phyloP scores from a whole-genome alignment of 2,329 filamentous ascomycete genomes.

The Trichophyton equinum region DNA sequence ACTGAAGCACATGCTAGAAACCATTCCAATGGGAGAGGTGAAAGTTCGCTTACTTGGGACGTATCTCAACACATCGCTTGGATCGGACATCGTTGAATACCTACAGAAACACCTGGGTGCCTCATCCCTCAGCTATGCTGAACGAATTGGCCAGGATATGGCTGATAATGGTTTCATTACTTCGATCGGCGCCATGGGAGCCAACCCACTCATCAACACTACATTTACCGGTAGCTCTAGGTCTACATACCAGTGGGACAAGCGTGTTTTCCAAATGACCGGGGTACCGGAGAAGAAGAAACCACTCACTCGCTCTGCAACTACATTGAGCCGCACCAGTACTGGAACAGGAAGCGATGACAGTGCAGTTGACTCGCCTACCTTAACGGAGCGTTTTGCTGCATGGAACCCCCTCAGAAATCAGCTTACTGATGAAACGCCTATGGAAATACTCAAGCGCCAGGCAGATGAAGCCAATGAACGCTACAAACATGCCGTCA shows the following conservation, averaged over 20 bases:
- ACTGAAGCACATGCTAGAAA: constrained; percentile 70
- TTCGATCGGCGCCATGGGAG: constrained; percentile 79
- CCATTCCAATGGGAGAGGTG: constrained; percentile 73
- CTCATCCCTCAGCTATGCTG: constrained; percentile 75
- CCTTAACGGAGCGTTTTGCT: constrained; percentile 77
- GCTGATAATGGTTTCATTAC: constrained; percentile 75
- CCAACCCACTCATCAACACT: constrained; percentile 33
- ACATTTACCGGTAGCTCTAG: constrained; percentile 95
- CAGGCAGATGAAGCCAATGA: constrained; percentile 87
- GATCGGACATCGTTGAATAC: constrained; percentile 91
- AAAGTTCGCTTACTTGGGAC: constrained; percentile 93
- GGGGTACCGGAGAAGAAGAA: constrained; percentile 83
- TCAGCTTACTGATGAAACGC: constrained; percentile 84
- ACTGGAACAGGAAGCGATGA: constrained; percentile 46
- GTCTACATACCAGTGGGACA: constrained; percentile 95
- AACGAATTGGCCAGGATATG: constrained; percentile 89
- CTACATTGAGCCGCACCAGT: constrained; percentile 56
- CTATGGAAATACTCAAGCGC: constrained; percentile 68
- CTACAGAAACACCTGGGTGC: constrained; percentile 78
- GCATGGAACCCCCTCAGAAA: constrained; percentile 92
- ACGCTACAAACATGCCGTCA: constrained; percentile 76
- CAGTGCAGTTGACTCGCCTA: constrained; percentile 59
- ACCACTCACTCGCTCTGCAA: constrained; percentile 30
- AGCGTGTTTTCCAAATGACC: constrained; percentile 76
- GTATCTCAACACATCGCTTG: constrained; percentile 83